Percentiles rank a stretch among this genome's conserved stretches.
phyloP scores from a whole-genome alignment of 2,329 filamentous ascomycete species.

The Nemania sp. region DNA sequence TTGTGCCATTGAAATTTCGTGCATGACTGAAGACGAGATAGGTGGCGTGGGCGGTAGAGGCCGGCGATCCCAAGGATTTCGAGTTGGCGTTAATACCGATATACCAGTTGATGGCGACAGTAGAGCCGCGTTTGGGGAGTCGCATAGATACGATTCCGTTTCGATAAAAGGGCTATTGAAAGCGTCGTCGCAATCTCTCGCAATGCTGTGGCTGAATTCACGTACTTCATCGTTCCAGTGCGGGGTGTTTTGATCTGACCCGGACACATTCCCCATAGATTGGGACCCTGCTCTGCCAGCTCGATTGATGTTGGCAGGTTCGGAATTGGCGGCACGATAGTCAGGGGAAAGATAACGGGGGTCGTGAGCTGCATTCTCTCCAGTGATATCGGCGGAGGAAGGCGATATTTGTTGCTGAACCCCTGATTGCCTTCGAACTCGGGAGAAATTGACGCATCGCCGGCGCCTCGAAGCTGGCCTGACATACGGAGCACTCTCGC shows the following conservation, averaged over 20 bases:
- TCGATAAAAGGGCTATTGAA: conserved; percentile 69
- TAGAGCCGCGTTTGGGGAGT: conserved; percentile 19
- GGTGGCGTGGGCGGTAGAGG: conserved; percentile 56
- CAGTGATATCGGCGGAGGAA: conserved; percentile 35
- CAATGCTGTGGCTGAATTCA: conserved; percentile 81
- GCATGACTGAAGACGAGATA: conserved; percentile 34
- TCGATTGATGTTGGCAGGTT: conserved; percentile 16
- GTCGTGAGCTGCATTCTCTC: conserved; percentile 34
- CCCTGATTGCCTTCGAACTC: conserved; percentile 45
- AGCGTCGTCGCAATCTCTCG: conserved; percentile 88
- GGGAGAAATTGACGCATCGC: conserved; percentile 59
- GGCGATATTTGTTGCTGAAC: conserved; percentile 21
- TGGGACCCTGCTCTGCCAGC: conserved; percentile 25
- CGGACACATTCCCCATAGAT: conserved; percentile 33
- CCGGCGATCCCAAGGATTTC: conserved; percentile 48
- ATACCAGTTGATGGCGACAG: too few relatives aligned
- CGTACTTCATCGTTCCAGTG: conserved; percentile 73
- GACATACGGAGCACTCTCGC: conserved; percentile 46
- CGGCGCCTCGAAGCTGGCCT: conserved; percentile 52
- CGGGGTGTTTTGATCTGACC: conserved; percentile 26
- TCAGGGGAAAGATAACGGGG: conserved; percentile 31
- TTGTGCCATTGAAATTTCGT: conserved; percentile 32
- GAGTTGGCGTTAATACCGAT: conserved; percentile 30
- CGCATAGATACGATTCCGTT: conserved; percentile 23
- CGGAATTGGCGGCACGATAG: conserved; percentile 28